Base-by-base conservation (phyloP, 1,139 yeast genomes). In the Waltiozyma sp. region DNA sequence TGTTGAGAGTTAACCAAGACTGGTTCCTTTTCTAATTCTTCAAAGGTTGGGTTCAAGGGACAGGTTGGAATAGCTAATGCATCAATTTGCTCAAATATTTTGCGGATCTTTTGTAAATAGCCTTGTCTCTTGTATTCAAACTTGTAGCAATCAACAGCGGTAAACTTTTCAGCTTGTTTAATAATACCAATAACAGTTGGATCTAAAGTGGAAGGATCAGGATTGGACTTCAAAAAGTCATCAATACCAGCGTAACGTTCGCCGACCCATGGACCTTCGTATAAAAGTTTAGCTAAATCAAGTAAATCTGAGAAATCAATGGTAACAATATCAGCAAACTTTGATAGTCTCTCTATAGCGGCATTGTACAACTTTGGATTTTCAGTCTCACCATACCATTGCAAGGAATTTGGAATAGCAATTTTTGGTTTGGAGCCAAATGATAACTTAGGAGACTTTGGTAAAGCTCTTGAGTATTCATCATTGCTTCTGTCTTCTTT, bases 261-360 rank as follows among this genome's bases (percentile, higher is more conserved):
- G 24, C 94, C 85, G 11, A 91, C 97, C 98, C 98, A 91, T n/a
- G 97, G 86, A 45, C 98, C 98, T 56, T 89, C 96, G 61, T 91
- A 91, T 38, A 91, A 72, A 58, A 91, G 82, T 52, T 75, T 75
- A n/a, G 97, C 98, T 48, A 91, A 71, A 40, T 82, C 84, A 49
- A 84, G 67, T 41, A 91, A 70, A 11, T 88, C 83, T 13, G 79
- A 65, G 57, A 89, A 87, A 62, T 86, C 88, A 37, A 80, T 62
- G 11, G 79, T 66, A 14, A 73, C 71, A 38, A 84, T 63, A 43
- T 73, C 74, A 35, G 82, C 85, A 16, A 72, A 57, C 24, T 64
- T 57, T 39, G 70, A 63, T 52, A 88, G 72, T 38, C 69, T 64
- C 28, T 70, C 70, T 26, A 88, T 70, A 1, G 95, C 88, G 28